Base-by-base conservation (phyloP, 495 filamentous ascomycete genomes). In the Parathielavia appendiculata region DNA sequence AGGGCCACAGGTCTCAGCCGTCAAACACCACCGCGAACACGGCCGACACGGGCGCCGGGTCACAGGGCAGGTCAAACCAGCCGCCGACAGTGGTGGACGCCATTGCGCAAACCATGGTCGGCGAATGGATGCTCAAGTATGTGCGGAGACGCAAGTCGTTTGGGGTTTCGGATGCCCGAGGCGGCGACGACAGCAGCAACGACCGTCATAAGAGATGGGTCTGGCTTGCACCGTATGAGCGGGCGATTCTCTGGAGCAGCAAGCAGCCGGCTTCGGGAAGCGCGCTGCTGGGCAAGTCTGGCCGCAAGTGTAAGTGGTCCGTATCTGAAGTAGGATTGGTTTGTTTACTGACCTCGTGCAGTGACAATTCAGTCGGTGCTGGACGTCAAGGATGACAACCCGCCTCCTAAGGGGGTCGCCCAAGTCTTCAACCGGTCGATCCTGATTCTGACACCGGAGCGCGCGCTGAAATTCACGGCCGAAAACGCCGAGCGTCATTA, bases 121-220 rank as follows among this genome's bases (percentile, higher is more conserved):
- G 93, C 35, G 93, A 97, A 66, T 98, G 93, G 93, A 97, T 98
- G 93, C 97, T 87, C 81, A 98, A 98, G 67, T 97, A 97, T 68
- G 88, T 97, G 41, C 83, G 93, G 41, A 83, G 91, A 69, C 83
- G 93, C 61, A 96, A 89, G 71, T 93, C 93, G 2, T 97, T 98
- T 72, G 88, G 89, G 38, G 85, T 95, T 44, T 73, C 82, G 5
- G 92, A 97, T 54, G 75, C 77, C 35, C 73, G 73, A 56, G 74
- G 71, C 34, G 73, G 75, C 49, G 78, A 81, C 51, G 82, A 82
- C 55, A 83, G 71, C 59, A 85, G 84, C 62, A 83, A 78, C 51
- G 85, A 86, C 52, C 71, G 95, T 40, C 93, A 98, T 63, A 97
- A 93, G 73, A 82, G 93, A 73, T 98, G 93, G 93, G 95, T 98